These are phyloP conservation scores for Kuraishia floccosa DNA, from an alignment of 805 yeast genomes.

Conservation along the genomic window DNA sequence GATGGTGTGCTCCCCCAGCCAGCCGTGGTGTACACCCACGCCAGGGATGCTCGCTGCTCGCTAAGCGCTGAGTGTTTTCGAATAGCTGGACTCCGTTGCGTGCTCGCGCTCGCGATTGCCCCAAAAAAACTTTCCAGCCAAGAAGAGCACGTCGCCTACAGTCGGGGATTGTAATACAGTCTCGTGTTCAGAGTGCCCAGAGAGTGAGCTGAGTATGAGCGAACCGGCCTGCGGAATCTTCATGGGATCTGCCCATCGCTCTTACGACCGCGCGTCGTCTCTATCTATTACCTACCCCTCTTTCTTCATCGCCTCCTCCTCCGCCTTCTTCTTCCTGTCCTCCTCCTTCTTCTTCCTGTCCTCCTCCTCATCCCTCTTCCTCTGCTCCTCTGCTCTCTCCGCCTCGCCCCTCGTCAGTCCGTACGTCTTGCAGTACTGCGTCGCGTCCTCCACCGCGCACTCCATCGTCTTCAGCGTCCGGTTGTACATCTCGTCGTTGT, in stretches of 20 bases:
- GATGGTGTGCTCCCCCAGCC: no score
- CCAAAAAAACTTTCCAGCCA: no score
- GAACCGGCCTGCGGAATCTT: no score
- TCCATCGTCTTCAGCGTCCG: conserved; percentile 1
- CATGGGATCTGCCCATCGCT: not conserved
- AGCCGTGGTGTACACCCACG: no score
- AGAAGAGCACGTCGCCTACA: no score
- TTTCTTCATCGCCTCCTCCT: conserved; percentile 8
- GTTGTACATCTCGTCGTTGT: not conserved
- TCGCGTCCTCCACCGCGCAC: conserved; percentile 72
- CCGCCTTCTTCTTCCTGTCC: conserved; percentile 10
- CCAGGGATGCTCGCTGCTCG: no score
- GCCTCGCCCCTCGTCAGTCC: conserved; percentile 7
- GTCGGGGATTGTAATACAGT: no score
- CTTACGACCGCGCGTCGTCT: conserved; percentile 3
- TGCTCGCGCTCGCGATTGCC: no score
- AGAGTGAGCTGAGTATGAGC: no score
- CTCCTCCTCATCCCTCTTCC: conserved; percentile 16
- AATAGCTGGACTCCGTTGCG: no score
- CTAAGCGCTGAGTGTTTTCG: no score
- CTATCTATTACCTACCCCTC: conserved; percentile 9
- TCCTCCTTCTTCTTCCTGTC: conserved; percentile 15
- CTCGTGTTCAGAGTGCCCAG: no score
- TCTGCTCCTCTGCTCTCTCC: not conserved
- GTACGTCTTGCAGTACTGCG: conserved; percentile 55